These are phyloP conservation scores for Suillus ampliporus DNA, from an alignment of 768 basidiomycete species.

Conservation along the genomic window DNA sequence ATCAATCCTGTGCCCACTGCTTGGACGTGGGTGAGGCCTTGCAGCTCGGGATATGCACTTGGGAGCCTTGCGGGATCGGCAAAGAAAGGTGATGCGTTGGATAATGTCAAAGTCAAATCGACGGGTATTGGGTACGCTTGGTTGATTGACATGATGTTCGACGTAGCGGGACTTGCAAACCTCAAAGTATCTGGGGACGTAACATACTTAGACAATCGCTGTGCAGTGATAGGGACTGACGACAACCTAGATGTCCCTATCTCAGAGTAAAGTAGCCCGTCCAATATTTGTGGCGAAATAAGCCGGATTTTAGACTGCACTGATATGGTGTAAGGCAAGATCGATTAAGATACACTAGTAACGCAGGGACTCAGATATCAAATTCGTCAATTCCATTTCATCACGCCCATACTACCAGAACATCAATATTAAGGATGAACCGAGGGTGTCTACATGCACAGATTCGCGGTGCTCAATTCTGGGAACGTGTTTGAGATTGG, in stretches of 20 bases:
- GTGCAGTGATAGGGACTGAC: not conserved
- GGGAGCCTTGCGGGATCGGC: not conserved
- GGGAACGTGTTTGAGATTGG: not conserved
- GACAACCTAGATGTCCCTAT: not conserved
- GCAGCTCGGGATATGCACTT: constrained; percentile 3
- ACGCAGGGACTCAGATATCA: not conserved
- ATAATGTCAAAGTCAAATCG: constrained; percentile 1
- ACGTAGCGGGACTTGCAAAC: not conserved
- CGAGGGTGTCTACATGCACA: too few relatives aligned
- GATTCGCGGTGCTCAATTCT: not conserved
- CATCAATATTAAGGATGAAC: not conserved
- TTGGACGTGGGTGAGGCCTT: constrained; percentile 4
- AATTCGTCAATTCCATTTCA: not conserved
- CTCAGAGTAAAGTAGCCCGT: not conserved
- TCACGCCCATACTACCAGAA: too few relatives aligned
- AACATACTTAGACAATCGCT: not conserved
- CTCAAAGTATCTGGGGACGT: not conserved
- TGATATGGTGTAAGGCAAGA: not conserved
- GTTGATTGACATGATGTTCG: not conserved
- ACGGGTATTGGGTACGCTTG: not conserved
- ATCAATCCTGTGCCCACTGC: constrained; percentile 7
- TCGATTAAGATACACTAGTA: not conserved
- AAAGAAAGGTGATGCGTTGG: not conserved
- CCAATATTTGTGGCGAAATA: too few relatives aligned
- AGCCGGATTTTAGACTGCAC: not conserved